These are phyloP conservation scores for Grosmannia serpens DNA, from an alignment of 2,329 filamentous ascomycete genomes.

Conservation along the genomic window DNA sequence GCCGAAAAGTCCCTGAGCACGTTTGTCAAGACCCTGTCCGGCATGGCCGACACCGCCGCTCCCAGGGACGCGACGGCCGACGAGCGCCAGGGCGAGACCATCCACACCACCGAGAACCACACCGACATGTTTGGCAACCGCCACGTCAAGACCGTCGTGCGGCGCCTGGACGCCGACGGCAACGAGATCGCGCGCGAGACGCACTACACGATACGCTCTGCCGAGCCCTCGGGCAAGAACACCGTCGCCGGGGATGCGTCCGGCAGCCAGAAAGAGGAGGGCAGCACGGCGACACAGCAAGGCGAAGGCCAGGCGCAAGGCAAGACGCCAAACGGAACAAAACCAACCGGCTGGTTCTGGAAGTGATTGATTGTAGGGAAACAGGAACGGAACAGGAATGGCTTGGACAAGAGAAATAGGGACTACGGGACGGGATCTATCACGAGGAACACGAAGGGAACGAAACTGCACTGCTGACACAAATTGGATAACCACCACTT, in stretches of 20 bases:
- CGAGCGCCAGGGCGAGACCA: constrained; percentile 13
- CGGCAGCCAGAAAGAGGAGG: neutral
- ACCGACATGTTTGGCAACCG: constrained; percentile 31
- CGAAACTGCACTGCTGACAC: neutral
- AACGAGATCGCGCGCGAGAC: constrained; percentile 28
- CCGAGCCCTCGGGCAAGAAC: neutral
- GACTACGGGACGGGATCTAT: neutral
- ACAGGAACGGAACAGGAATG: neutral
- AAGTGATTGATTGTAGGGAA: too few relatives aligned
- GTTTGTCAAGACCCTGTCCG: constrained; percentile 24
- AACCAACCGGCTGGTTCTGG: constrained; percentile 28
- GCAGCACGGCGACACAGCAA: neutral
- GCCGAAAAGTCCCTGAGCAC: constrained; percentile 28
- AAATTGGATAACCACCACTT: neutral
- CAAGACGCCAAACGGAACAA: constrained; percentile 5
- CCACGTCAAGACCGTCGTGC: constrained; percentile 29
- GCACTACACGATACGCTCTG: constrained; percentile 10
- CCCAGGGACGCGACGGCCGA: neutral
- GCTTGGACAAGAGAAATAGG: neutral
- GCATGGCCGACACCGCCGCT: neutral
- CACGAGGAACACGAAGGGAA: neutral
- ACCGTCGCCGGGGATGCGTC: neutral
- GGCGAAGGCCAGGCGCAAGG: constrained; percentile 5
- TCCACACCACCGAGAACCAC: constrained; percentile 28
- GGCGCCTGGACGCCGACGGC: constrained; percentile 28